These are phyloP conservation scores for Lecanicillium sp. DNA, from an alignment of 2,329 filamentous ascomycete species.

Conservation along the genomic window DNA sequence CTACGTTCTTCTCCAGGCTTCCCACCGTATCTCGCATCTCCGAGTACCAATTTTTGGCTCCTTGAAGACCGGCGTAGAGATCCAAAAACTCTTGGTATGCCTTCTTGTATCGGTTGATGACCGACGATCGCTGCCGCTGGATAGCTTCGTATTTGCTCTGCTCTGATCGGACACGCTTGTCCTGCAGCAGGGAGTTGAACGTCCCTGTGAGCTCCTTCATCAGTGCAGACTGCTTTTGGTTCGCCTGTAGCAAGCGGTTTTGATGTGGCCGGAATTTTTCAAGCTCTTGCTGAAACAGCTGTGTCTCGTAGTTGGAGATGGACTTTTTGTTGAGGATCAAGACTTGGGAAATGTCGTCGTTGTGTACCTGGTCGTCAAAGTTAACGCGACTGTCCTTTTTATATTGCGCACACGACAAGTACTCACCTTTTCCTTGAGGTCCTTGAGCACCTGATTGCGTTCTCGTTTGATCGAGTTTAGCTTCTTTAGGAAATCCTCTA, in stretches of 20 bases:
- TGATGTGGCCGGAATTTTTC: constrained; percentile 95
- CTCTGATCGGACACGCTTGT: constrained; percentile 87
- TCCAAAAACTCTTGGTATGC: constrained; percentile 91
- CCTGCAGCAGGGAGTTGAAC: constrained; percentile 83
- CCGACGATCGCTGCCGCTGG: constrained; percentile 70
- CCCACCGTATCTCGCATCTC: constrained; percentile 95
- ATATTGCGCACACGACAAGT: constrained; percentile 17
- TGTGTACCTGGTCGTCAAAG: constrained; percentile 62
- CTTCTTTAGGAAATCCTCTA: constrained; percentile 87
- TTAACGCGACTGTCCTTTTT: no score
- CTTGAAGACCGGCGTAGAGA: constrained; percentile 73
- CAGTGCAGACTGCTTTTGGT: constrained; percentile 86
- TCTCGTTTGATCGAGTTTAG: constrained; percentile 89
- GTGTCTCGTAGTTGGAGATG: constrained; percentile 82
- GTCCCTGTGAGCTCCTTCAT: constrained; percentile 90
- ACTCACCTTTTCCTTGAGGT: constrained; percentile 90
- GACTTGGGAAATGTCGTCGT: constrained; percentile 95
- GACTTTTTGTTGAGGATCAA: constrained; percentile 97
- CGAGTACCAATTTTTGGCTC: constrained; percentile 86
- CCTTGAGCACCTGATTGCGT: constrained; percentile 83
- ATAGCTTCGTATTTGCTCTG: constrained; percentile 92
- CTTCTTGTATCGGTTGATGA: constrained; percentile 81
- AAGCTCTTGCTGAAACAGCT: constrained; percentile 91
- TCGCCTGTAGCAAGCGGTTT: constrained; percentile 81
- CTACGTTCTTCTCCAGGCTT: constrained; percentile 89